A percentile compares a stretch with the other conserved stretches of the same genome.
phyloP scores from a whole-genome alignment of 495 filamentous ascomycete genomes.

The Penicillium flavigenum region DNA sequence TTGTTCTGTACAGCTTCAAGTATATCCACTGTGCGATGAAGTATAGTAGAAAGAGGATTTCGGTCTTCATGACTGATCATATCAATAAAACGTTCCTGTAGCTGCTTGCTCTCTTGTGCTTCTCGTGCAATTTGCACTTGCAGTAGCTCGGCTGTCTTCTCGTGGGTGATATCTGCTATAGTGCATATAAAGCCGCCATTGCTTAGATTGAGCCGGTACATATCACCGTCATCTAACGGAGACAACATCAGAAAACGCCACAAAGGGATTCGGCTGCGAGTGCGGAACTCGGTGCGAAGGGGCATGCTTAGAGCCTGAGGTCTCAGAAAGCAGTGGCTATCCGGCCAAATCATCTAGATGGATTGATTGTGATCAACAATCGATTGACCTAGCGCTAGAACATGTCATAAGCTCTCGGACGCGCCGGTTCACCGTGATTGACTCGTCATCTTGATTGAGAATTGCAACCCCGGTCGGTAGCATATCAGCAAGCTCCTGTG shows the following conservation, averaged over 20 bases:
- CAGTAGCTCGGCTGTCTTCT: conserved; percentile 46
- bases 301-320: conserved; percentile 6
- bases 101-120: conserved; percentile 63
- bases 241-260: conserved; percentile 26
- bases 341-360: conserved; percentile 18
- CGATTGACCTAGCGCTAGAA: conserved; percentile 1
- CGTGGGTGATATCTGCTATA: conserved; percentile 42
- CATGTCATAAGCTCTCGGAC: conserved; percentile 17
- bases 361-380: conserved; percentile 17
- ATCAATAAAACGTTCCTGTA: conserved; percentile 84
- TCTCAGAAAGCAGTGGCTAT: background rate
- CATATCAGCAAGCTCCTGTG: conserved; percentile 28
- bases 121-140: conserved; percentile 63
- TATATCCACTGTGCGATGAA: conserved; percentile 59
- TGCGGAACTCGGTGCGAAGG: conserved; percentile 10
- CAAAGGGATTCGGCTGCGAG: background rate
- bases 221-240: conserved; percentile 14
- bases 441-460: too few relatives aligned
- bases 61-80: conserved; percentile 88
- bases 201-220: conserved; percentile 11
- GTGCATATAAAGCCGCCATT: conserved; percentile 26
- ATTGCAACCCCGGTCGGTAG: conserved; percentile 22
- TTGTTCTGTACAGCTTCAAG: too few relatives aligned
- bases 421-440: conserved; percentile 19
- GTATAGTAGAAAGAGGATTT: conserved; percentile 77